These are phyloP conservation scores for Sequoiadendron giganteum DNA, from an alignment of 75 land plant genomes.

Conservation along the genomic window DNA sequence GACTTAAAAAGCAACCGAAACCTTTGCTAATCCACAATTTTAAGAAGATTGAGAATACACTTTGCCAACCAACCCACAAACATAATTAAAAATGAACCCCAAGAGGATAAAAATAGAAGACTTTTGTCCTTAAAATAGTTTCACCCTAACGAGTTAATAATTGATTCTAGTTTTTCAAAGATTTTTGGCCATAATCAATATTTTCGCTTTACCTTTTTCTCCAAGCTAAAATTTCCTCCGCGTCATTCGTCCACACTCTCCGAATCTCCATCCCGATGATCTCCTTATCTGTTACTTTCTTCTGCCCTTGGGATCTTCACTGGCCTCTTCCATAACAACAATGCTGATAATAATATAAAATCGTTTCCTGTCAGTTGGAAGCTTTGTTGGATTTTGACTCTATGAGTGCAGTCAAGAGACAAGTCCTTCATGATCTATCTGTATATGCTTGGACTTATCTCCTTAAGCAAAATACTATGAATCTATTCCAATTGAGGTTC, in stretches of 20 bases:
- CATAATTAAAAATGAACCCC: too few relatives aligned
- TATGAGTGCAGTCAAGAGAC: background rate
- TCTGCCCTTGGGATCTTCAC: background rate
- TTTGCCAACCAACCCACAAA: too few relatives aligned
- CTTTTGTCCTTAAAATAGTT: too few relatives aligned
- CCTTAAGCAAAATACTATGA: background rate
- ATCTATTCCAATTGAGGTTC: background rate
- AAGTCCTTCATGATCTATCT: background rate
- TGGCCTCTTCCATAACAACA: background rate
- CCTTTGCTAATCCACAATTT: too few relatives aligned
- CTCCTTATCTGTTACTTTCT: background rate
- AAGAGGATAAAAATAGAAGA: too few relatives aligned
- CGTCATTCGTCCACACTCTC: background rate
- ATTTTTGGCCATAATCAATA: background rate
- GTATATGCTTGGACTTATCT: background rate
- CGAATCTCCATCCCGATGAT: background rate
- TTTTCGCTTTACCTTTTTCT: background rate
- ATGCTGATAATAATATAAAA: background rate
- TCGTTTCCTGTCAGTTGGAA: background rate
- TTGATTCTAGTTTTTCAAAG: background rate
- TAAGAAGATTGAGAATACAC: too few relatives aligned
- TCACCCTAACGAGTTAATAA: background rate
- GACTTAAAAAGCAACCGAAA: too few relatives aligned
- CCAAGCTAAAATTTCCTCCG: background rate
- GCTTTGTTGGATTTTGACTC: slow-evolving; percentile 7